Evolutionary conservation across 2,329 filamentous ascomycete genomes (phyloP), one percentile per base, ranked within the genome.

Genomic region (Fusarium sp.): DNA sequence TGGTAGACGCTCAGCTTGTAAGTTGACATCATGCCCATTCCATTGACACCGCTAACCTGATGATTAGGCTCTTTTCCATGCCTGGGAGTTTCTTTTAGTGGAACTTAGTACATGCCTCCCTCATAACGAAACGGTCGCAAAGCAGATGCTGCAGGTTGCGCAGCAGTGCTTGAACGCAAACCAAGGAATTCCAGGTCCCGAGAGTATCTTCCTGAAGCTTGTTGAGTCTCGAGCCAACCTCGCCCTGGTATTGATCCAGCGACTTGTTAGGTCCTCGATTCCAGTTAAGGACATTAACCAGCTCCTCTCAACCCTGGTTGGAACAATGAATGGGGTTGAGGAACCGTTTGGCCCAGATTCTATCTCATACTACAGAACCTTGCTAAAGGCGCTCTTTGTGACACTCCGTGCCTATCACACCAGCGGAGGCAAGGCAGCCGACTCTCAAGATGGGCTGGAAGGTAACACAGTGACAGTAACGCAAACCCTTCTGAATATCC

Each of bases 1-100:
- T 97, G 36, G 94, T 99, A 36, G 94, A 98, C 78, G 93, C 95
- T 27, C 94, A 99, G 82, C 91, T 96, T 70, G 91, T 93, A 85
- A 82, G 91, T 84, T 40, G 23, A 58, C 12, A 28, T 8, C 11
- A 39, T 23, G 39, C 28, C 72, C 82, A 74, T 83, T 71, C 47
- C 23, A 12, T 62, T 62, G 37, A 44, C 4, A 52, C 40, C 6
- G 41, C 72, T 78, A 63, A 77, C 61, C 10, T 15, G 15, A 50
- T 23, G 36, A n/a, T 11, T 74, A 94, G 91, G 88, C 90, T 44
- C 88, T 99, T 16, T 92, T 98, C 69, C 90, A 94, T 73, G 92
- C 94, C 59, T 98, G 95, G 94, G 95, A 97, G 78, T 91, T 94
- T 63, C 86, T 99, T 9, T 89, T 95, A 13, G 86, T 96, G 52